Evolutionary conservation across 2,329 filamentous ascomycete species (phyloP), one percentile per base, ranked within the genome.

Genomic region (Diplodia mutila): DNA sequence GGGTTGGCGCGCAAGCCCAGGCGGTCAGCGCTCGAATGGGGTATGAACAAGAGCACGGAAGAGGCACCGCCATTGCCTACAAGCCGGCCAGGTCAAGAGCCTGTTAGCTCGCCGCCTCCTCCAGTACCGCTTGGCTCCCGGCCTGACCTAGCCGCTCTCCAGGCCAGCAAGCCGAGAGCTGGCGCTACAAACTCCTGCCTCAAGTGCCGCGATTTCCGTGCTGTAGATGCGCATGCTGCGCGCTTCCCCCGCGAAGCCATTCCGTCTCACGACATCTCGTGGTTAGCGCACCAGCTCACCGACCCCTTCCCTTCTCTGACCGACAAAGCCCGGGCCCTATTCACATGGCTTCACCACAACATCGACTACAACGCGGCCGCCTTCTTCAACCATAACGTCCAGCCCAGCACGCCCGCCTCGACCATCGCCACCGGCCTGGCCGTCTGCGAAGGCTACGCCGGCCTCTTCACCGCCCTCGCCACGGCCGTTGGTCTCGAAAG

Each of bases 341-440:
- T 98, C 76, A 92, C 91, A 1, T 99, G 95, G 95, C 88, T 94
- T 49, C 94, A 98, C 79, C 90, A 98, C 79, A 98, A 98, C 73
- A 89, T 99, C 68, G 85, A 85, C 55, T 99, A 98, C 77, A 92
- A 98, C 76, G 88, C 89, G 0, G 85, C 87, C 29, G 86, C 89
- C 27, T 97, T 97, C 81, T 96, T 96, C 75, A 87, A 85, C 67
- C 87, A 89, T 42, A 88, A 83, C 55, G 82, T 97, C 37, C 85
- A 88, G 70, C 83, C 86, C 8, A 89, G 88, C 51, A 90, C 88
- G 0, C 90, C 93, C 0, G 86, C 89, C 39, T 87, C 90, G 37
- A 94, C 91, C 0, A 87, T 98, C 12, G 85, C 88, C 34, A 86
- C 86, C 18, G 95, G 95, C 37, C 84, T 91, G 67, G 94, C 93